These are phyloP conservation scores for Trematosphaeria pertusa DNA, from an alignment of 2,329 filamentous ascomycete species.

Conservation along the genomic window DNA sequence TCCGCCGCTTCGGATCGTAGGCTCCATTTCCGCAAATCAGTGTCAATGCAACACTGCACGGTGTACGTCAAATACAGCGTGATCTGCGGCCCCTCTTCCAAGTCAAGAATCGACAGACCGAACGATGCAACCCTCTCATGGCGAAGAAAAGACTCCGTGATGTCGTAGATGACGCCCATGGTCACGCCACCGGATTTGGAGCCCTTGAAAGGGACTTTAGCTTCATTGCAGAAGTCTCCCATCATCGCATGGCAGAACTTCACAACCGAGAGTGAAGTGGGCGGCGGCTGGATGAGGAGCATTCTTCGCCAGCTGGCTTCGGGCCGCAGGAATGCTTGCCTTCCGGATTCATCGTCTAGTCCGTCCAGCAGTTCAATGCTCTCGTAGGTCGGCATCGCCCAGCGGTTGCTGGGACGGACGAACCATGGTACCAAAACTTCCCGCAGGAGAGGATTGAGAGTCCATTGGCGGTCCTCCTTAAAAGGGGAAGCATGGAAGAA, in stretches of 20 bases:
- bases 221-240: neutral
- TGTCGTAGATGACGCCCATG: constrained; percentile 22
- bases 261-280: constrained; percentile 2
- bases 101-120: constrained; percentile 1
- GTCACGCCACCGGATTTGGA: constrained; percentile 16
- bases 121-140: neutral
- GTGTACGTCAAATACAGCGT: constrained; percentile 3
- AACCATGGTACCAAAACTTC: constrained; percentile 19
- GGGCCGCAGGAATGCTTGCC: constrained; percentile 8
- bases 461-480: neutral
- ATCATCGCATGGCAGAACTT: neutral
- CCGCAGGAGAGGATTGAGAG: constrained; percentile 16
- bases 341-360: neutral
- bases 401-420: neutral
- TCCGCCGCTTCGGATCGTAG: neutral
- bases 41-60: neutral
- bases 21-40: neutral
- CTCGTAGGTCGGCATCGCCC: neutral
- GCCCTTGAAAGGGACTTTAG: constrained; percentile 8
- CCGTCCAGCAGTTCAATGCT: constrained; percentile 9
- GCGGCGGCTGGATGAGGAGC: constrained; percentile 20
- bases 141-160: constrained; percentile 11
- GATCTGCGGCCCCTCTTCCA: constrained; percentile 1
- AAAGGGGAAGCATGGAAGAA: constrained; percentile 15
- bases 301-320: constrained; percentile 24